A percentile compares a stretch with the other conserved stretches of the same genome.
Evolutionary conservation across 768 basidiomycete species (phyloP).

Genomic region (Inosperma sp.): DNA sequence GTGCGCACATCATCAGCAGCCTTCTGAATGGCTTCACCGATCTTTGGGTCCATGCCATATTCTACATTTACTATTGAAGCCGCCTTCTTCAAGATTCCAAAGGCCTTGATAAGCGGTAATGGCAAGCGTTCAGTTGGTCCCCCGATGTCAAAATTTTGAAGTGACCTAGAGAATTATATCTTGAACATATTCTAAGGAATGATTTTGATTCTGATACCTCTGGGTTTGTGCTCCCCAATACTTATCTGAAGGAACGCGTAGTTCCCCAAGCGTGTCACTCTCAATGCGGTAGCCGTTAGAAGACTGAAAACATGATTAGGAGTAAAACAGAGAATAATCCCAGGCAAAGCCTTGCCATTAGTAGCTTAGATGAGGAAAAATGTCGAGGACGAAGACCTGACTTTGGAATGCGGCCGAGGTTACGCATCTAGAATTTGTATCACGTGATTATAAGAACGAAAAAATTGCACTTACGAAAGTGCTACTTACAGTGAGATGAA

Average conservation of each 20-base stretch:
- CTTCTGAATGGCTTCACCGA: constrained; percentile 83
- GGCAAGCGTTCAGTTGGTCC: constrained; percentile 92
- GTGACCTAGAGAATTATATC: constrained; percentile 51
- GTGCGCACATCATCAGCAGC: constrained; percentile 89
- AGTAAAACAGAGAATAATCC: too few relatives aligned
- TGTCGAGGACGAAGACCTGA: constrained; percentile 24
- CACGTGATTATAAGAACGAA: too few relatives aligned
- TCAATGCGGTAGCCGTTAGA: constrained; percentile 53
- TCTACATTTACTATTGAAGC: constrained; percentile 84
- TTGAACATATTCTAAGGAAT: not conserved
- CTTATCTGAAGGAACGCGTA: constrained; percentile 67
- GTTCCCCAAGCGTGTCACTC: constrained; percentile 92
- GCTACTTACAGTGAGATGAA: constrained; percentile 3
- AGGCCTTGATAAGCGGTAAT: constrained; percentile 93
- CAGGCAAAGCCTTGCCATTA: constrained; percentile 25
- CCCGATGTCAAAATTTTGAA: constrained; percentile 98
- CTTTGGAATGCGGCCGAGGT: too few relatives aligned
- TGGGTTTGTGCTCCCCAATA: constrained; percentile 99
- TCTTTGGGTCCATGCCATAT: constrained; percentile 86
- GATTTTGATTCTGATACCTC: constrained; percentile 46
- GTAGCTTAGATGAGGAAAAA: constrained; percentile 30
- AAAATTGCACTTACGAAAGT: constrained; percentile 7
- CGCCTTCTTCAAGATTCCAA: constrained; percentile 96
- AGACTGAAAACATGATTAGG: not conserved
- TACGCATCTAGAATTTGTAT: too few relatives aligned